A percentile compares a stretch with the other conserved stretches of the same genome.
These are phyloP conservation scores for Cyclostephanos tholiformis DNA, from an alignment of 108 stramenopile genomes.

Conservation along the genomic window DNA sequence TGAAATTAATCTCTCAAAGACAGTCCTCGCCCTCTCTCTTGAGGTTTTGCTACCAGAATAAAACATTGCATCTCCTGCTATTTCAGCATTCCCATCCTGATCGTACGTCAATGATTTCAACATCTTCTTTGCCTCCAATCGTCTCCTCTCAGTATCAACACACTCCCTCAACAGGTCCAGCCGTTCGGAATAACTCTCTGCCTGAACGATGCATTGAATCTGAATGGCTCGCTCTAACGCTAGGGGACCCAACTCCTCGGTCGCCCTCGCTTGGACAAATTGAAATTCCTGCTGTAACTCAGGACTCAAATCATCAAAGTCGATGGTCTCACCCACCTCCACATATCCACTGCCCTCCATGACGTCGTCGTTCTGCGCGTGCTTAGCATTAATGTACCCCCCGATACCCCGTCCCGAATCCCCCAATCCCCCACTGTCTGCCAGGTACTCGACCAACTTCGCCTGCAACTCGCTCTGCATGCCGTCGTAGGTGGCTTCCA, in stretches of 20 bases:
- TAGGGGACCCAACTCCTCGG: constrained; percentile 38
- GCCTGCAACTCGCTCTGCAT: constrained; percentile 50
- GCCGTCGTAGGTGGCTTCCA: constrained; percentile 40
- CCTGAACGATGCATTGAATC: constrained; percentile 45
- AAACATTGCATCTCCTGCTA: constrained; percentile 1
- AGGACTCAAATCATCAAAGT: constrained; percentile 46
- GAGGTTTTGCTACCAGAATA: constrained; percentile 9
- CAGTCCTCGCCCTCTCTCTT: constrained; percentile 29
- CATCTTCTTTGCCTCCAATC: constrained; percentile 47
- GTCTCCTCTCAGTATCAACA: constrained; percentile 37
- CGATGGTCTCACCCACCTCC: constrained; percentile 30
- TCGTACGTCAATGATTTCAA: constrained; percentile 26
- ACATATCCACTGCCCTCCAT: constrained; percentile 1
- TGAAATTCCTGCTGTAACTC: constrained; percentile 45
- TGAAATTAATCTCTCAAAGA: constrained; percentile 37
- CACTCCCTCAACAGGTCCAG: constrained; percentile 38
- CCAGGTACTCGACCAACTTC: constrained; percentile 39
- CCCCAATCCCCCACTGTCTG: constrained; percentile 3
- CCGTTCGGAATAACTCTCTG: constrained; percentile 31
- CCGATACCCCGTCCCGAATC: background rate
- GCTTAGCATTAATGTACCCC: background rate
- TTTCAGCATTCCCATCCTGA: constrained; percentile 1
- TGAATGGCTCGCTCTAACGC: constrained; percentile 48
- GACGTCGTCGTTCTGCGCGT: constrained; percentile 10
- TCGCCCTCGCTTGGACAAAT: constrained; percentile 38